Evolutionary conservation across 2,329 filamentous ascomycete species (phyloP), one percentile per base, ranked within the genome.

Genomic region (Cytospora leucostoma): DNA sequence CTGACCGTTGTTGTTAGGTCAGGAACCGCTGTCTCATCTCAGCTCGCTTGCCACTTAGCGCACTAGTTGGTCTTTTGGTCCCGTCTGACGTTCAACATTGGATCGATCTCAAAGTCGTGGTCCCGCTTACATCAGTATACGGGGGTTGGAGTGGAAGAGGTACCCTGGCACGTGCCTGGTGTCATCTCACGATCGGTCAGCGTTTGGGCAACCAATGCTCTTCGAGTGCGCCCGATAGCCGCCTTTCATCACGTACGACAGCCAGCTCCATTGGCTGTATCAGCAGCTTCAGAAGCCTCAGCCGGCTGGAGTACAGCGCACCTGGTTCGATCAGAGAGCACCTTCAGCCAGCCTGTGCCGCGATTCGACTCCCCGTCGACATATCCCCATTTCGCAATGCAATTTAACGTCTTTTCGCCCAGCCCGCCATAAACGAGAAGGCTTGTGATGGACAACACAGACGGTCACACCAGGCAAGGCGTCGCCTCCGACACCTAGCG

Each of bases 191-290:
- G 19, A 55, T 33, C 17, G 27, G 38, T n/a, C 51, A 55, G 13
- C 51, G 38, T 32, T 27, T 44, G 32, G 55, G 54, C 55, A 52
- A 55, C 51, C 51, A 55, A 61, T 55, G 27, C 38, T 44, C 15
- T 44, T n/a, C 15, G 6, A 12, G 8, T 5, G 7, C n/a, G 38
- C 38, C n/a, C 2, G 38, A 44, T 37, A 13, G 8, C 12, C 8
- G 35, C 35, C 35, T 37, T 37, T 13, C 12, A 37, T 27, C 27
- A 37, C 35, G 7, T 37, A 37, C 35, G 6, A 37, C 3, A 6
- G 38, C 38, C 38, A n/a, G 5, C 15, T 44, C n/a, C 38, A 13
- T 8, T 17, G 38, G 15, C 17, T 44, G 15, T n/a, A 44, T 44
- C 4, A 15, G 38, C 38, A 3, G 4, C 15, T 5, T 4, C n/a